Evolutionary conservation across 2,329 filamentous ascomycete species (phyloP), one percentile per base, ranked within the genome.

Genomic region (Arthroderma sp.): DNA sequence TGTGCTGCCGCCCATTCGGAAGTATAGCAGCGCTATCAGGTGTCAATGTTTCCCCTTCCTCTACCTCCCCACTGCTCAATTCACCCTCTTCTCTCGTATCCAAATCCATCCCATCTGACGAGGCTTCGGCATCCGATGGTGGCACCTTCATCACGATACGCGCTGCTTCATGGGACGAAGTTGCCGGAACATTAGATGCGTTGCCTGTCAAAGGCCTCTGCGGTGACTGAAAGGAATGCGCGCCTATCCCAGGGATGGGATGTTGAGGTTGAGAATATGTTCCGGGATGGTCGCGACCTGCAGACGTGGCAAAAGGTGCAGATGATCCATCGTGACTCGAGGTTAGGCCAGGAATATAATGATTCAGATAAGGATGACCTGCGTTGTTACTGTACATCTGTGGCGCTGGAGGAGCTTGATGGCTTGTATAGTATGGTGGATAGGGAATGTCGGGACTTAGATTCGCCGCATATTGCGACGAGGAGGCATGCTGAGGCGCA

Each of bases 11-110:
- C 15, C 15, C 9, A 22, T 28, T 40, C 40, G 33, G 36, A 10
- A 11, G 10, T 34, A 29, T 36, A 22, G 32, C 22, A 22, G 31
- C 36, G 15, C 29, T 41, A 36, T 46, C 44, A 6, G 36, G n/a
- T 9, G 29, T 44, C 39, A 29, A 40, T 30, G 31, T 42, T 9
- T 27, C 36, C 46, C 36, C 32, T 15, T 45, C 33, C 28, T 36
- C 47, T 29, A 31, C 44, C 53, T 81, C 78, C 11, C 71, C 75
- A 53, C 89, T 85, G 50, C 78, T 83, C 29, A 91, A 60, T 59
- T 93, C 85, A 10, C 83, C 84, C 55, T 93, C 85, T 55, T 91
- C 84, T 45, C 66, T 66, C 46, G 74, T 71, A 44, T 61, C 60
- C 38, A 69, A 59, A 40, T 60, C 52, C 29, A 59, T 55, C 10